A percentile compares a stretch with the other conserved stretches of the same genome.
These are phyloP conservation scores for Striga hermonthica DNA, from an alignment of 305 asterid species.

Conservation along the genomic window DNA sequence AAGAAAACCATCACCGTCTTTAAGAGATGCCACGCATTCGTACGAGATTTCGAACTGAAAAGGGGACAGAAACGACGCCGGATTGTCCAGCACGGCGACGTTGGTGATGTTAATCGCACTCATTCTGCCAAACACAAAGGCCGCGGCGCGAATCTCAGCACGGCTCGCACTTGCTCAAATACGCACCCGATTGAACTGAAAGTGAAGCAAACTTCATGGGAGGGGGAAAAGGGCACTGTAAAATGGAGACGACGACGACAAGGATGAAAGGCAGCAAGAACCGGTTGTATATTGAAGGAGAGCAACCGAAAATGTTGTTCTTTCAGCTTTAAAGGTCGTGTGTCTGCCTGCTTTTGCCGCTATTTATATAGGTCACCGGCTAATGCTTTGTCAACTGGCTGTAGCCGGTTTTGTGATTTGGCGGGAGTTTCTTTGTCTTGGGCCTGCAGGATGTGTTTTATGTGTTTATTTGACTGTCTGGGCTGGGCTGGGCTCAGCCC, in stretches of 20 bases:
- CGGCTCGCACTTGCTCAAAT: slow-evolving; percentile 24
- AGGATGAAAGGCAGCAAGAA: slow-evolving; percentile 9
- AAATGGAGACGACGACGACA: not conserved
- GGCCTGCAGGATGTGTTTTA: slow-evolving; percentile 19
- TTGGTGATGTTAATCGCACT: slow-evolving; percentile 85
- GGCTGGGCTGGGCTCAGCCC: no score
- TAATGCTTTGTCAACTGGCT: slow-evolving; percentile 40
- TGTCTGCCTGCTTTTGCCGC: slow-evolving; percentile 29
- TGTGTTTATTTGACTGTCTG: not conserved
- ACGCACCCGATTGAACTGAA: slow-evolving; percentile 19
- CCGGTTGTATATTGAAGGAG: slow-evolving; percentile 24
- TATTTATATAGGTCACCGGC: slow-evolving; percentile 43
- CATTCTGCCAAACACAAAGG: slow-evolving; percentile 42
- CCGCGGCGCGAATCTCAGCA: not conserved
- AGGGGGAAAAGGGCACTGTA: slow-evolving; percentile 13
- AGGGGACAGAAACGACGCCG: slow-evolving; percentile 73
- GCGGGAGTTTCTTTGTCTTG: slow-evolving; percentile 55
- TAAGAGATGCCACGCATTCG: slow-evolving; percentile 79
- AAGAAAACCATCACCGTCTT: slow-evolving; percentile 53
- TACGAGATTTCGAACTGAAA: slow-evolving; percentile 96
- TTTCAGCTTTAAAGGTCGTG: slow-evolving; percentile 13
- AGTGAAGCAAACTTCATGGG: slow-evolving; percentile 36
- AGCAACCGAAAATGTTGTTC: slow-evolving; percentile 12
- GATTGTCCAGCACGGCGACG: slow-evolving; percentile 89
- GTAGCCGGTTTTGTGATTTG: slow-evolving; percentile 53